These are phyloP conservation scores for Meyerozyma sp. DNA, from an alignment of 1,139 yeast species.

Conservation along the genomic window DNA sequence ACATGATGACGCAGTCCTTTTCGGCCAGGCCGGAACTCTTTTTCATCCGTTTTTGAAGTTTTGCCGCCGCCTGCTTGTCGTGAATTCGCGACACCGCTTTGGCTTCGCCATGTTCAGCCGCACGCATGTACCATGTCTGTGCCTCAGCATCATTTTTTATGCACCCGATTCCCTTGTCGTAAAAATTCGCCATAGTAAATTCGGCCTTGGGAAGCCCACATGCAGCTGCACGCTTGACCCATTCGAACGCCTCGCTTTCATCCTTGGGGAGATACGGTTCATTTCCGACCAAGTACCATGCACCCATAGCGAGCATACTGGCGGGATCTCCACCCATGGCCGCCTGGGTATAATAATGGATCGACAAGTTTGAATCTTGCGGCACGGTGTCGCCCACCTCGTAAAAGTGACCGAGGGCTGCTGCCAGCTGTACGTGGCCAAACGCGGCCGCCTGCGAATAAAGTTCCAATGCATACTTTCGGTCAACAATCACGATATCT, in stretches of 20 bases:
- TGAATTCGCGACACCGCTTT: conserved; percentile 46
- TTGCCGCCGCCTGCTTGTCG: conserved; percentile 28
- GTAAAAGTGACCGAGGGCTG: conserved; percentile 75
- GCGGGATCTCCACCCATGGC: conserved; percentile 84
- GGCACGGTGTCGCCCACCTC: conserved; percentile 80
- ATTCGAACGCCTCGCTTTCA: conserved; percentile 83
- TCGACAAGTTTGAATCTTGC: conserved; percentile 77
- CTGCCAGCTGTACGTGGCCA: conserved; percentile 78
- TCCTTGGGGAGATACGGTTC: conserved; percentile 77
- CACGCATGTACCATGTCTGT: conserved; percentile 68
- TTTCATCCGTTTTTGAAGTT: conserved; percentile 23
- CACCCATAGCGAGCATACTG: conserved; percentile 91
- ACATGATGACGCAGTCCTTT: conserved; percentile 43
- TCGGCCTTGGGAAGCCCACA: conserved; percentile 78
- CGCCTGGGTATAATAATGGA: conserved; percentile 90
- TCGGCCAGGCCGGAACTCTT: conserved; percentile 21
- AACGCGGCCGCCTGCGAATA: conserved; percentile 87
- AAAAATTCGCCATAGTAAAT: conserved; percentile 78
- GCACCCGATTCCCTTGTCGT: conserved; percentile 87
- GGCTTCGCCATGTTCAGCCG: conserved; percentile 70
- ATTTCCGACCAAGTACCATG: conserved; percentile 93
- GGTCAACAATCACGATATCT: conserved; percentile 83
- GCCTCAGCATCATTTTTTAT: conserved; percentile 53
- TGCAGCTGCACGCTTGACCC: conserved; percentile 87
- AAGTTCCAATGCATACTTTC: conserved; percentile 77